phyloP scores from a whole-genome alignment of 2,329 filamentous ascomycete species.

The Paracamarosporium sp. region DNA sequence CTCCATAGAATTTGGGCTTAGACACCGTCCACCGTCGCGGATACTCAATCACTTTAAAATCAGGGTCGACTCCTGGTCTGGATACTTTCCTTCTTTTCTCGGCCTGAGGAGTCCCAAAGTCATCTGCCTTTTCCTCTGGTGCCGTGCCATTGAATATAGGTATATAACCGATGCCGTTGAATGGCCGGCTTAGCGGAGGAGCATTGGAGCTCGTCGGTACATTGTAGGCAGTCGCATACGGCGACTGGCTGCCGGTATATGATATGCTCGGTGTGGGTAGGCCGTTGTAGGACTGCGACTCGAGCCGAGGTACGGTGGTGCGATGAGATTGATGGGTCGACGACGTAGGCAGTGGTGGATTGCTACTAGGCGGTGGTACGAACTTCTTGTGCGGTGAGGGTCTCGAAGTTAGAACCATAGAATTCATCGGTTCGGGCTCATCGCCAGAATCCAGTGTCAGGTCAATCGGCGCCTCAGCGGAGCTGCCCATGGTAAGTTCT shows the following conservation, averaged over 20 bases:
- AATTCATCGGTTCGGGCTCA: background rate
- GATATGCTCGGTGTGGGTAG: background rate
- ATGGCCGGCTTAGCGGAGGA: background rate
- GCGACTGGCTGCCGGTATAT: background rate
- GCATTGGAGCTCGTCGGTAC: background rate
- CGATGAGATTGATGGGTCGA: background rate
- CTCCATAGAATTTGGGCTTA: background rate
- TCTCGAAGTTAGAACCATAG: background rate
- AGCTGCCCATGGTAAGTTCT: background rate
- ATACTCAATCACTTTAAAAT: background rate
- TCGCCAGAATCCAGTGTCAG: background rate
- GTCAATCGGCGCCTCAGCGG: background rate
- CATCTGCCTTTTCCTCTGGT: background rate
- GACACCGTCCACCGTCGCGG: background rate
- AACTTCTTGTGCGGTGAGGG: background rate
- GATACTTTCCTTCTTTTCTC: slow-evolving; percentile 34
- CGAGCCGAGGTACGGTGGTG: background rate
- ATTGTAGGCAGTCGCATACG: background rate
- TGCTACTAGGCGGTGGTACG: background rate
- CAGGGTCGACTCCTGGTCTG: background rate
- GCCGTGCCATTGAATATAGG: background rate
- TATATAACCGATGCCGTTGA: slow-evolving; percentile 8
- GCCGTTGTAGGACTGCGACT: background rate
- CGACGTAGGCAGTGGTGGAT: background rate
- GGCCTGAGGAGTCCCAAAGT: background rate